Base-by-base conservation (phyloP, 1,284 basidiomycete species). In the Afroboletus lepidellus region DNA sequence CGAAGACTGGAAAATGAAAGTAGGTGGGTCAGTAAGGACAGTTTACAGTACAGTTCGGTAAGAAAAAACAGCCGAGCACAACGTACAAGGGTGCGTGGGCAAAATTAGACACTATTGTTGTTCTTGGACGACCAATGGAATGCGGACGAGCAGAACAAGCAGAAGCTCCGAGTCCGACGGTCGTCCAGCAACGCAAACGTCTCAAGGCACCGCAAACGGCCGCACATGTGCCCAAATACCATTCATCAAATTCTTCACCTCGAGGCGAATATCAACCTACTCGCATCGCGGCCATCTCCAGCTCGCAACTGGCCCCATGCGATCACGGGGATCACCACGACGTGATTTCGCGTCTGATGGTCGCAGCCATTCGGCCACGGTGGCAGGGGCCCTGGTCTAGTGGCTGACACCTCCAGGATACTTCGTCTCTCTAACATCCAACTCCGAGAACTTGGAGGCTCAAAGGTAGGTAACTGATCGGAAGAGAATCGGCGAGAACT, bases 1-100 rank as follows among this genome's bases (percentile, higher is more conserved):
- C 52, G 50, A 53, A 13, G 38, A 37, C 48, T 55, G 46, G 30
- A 45, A 61, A 67, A 54, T 46, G 63, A 67, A 41, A 25, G 67
- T 56, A 18, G 46, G 49, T 39, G 39, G 18, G 18, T 12, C 7
- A 46, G 48, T 63, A 27, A 36, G 51, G 48, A 56, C 27, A 43
- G 29, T 30, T 30, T 42, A 43, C 41, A 32, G 38, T 25, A 24
- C 11, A 8, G 23, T 12, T 39, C 24, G 9, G 18, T 4, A 8
- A 6, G 27, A 8, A 53, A 12, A 8, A 12, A 33, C n/a, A 11
- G 23, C 30, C 34, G 36, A 27, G 15, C 20, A 15, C 48, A 11
- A 42, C 7, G 29, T 37, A 46, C 53, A 47, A 13, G 12, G 12
- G 23, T 27, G 43, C 46, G 46, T 57, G 55, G 36, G 32, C 20